Evolutionary conservation across 805 yeast genomes (phyloP), one percentile per base, ranked within the genome.

Genomic region (Schwanniomyces pseudopolymorphus): DNA sequence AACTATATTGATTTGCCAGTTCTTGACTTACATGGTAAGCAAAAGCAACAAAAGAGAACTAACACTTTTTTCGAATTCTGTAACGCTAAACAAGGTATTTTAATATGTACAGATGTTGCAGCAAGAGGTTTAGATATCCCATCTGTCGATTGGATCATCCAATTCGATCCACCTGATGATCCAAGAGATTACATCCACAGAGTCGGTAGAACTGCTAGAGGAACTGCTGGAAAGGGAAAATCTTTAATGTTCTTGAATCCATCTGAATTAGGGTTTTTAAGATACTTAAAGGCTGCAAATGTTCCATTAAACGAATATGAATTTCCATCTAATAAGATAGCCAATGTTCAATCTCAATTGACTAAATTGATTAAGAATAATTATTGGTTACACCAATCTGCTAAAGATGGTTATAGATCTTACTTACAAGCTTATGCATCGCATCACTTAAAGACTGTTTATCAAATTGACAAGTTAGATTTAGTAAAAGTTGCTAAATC

Each of bases 91-190:
- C 88, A 85, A 63, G 99, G 99, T 40, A 91, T 88, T 38, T 70
- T 94, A 59, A 78, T 94, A 45, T 94, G 98, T 73, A 94, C 99
- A 0, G 99, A 94, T 69, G 99, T 94, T 56, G 99, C 99, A 26
- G 99, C 99, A 19, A 85, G 99, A 78, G 99, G 99, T 20, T 81
- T 94, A 55, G 99, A 94, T 75, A 94, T 94, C 57, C 99, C 99
- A 44, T 85, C 95, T 24, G 99, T 94, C 45, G 99, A 95, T 74
- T 94, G 99, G 99, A 94, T 94, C 61, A 87, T 94, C 54, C 99
- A 94, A 75, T 94, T 89, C 63, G 99, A 94, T 68, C 99, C 99
- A 46, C 99, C 99, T 66, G 99, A 94, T 85, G 99, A 94, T 72
- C 99, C 99, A 70, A 84, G 98, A 73, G 98, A 94, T 71, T 94